A percentile compares a stretch with the other conserved stretches of the same genome.
Conservation (phyloP, 768 basidiomycete genomes). For the Kondoa malvinella region DNA sequence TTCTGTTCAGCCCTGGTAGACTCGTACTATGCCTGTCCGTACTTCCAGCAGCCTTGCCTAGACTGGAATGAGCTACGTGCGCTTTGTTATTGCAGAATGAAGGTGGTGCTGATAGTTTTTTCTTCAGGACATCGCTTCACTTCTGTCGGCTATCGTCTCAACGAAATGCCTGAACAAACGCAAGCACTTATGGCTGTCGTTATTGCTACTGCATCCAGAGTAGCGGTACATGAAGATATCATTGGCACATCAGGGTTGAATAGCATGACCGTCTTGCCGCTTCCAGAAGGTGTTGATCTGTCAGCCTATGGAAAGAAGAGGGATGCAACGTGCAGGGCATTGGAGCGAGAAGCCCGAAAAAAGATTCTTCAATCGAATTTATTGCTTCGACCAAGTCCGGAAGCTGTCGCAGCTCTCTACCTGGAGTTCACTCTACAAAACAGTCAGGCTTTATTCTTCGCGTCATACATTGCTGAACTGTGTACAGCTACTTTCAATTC, state of each 20-base stretch:
- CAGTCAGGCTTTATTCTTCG: neutral
- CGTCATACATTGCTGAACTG: too few species aligned
- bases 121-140: neutral
- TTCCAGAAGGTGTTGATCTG: neutral
- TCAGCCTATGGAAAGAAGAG: neutral
- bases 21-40: neutral
- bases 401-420: neutral
- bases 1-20: neutral
- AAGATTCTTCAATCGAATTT: neutral
- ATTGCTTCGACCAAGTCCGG: neutral
- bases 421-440: neutral
- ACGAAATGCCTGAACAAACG: neutral
- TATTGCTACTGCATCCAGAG: neutral
- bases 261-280: neutral
- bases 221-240: neutral
- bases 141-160: neutral
- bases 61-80: neutral
- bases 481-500: too few species aligned
- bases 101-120: too few species aligned
- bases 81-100: too few species aligned
- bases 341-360: neutral
- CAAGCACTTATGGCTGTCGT: neutral
- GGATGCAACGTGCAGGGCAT: neutral
- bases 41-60: neutral
- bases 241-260: neutral